phyloP scores from a whole-genome alignment of 2,329 filamentous ascomycete genomes.

The Hypoxylon rubiginosum region DNA sequence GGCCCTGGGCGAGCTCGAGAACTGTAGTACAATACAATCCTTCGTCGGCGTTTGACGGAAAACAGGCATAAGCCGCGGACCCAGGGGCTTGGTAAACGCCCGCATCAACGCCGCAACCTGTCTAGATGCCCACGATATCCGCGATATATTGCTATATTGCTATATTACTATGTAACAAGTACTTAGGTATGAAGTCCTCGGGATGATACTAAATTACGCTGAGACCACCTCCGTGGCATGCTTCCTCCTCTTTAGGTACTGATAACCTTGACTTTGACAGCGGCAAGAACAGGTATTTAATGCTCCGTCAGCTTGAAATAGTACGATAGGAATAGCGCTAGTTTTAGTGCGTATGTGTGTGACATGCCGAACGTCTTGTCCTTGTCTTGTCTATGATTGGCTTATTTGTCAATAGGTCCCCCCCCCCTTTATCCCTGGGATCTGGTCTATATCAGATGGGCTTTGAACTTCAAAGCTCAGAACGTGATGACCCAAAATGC shows the following conservation, averaged over 20 bases:
- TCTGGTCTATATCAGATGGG: slow-evolving; percentile 32
- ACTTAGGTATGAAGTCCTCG: no score
- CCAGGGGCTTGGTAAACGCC: slow-evolving; percentile 20
- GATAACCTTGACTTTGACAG: slow-evolving; percentile 19
- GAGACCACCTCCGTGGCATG: background rate
- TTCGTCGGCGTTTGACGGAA: no score
- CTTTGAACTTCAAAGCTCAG: slow-evolving; percentile 33
- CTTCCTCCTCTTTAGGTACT: background rate
- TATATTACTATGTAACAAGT: no score
- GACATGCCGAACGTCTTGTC: slow-evolving; percentile 31
- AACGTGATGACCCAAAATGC: slow-evolving; percentile 39
- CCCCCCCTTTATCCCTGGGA: slow-evolving; percentile 24
- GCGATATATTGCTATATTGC: no score
- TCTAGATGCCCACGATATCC: no score
- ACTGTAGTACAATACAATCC: background rate
- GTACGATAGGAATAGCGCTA: slow-evolving; percentile 13
- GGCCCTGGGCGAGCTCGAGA: slow-evolving; percentile 26
- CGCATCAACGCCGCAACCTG: slow-evolving; percentile 30
- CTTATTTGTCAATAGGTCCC: slow-evolving; percentile 1
- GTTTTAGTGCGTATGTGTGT: slow-evolving; percentile 21
- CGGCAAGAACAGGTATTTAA: slow-evolving; percentile 10
- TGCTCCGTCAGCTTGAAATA: slow-evolving; percentile 19
- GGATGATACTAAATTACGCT: background rate
- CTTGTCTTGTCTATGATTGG: slow-evolving; percentile 28
- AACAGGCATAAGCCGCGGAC: no score